A percentile compares a stretch with the other conserved stretches of the same genome.
phyloP scores from a whole-genome alignment of 495 filamentous ascomycete species.

The Jackrogersella multiformis region DNA sequence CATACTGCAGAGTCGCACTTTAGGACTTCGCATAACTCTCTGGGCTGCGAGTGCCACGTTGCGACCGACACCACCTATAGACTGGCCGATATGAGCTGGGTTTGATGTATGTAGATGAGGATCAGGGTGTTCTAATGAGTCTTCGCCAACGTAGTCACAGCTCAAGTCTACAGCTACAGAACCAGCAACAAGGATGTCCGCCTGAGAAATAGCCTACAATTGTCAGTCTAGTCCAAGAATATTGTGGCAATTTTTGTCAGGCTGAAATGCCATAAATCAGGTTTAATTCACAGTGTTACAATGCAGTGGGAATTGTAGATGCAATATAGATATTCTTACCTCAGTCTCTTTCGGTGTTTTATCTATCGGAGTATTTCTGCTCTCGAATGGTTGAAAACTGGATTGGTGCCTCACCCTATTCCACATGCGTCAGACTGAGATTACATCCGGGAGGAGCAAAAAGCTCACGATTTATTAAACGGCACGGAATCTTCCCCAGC shows the following conservation, averaged over 20 bases:
- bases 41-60: conserved; percentile 88
- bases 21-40: conserved; percentile 51
- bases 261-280: background rate
- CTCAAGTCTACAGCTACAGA: conserved; percentile 87
- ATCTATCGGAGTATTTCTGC: conserved; percentile 19
- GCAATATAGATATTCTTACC: conserved; percentile 38
- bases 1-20: conserved; percentile 74
- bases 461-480: conserved; percentile 42
- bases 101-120: conserved; percentile 86
- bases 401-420: conserved; percentile 36
- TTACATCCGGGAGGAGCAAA: conserved; percentile 20
- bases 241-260: background rate
- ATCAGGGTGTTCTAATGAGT: conserved; percentile 38
- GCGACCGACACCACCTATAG: conserved; percentile 91
- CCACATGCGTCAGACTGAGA: conserved; percentile 30
- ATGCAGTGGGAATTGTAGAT: background rate
- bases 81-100: conserved; percentile 78
- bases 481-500: conserved; percentile 28
- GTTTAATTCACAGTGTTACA: background rate
- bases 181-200: conserved; percentile 85
- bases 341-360: conserved; percentile 22
- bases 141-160: conserved; percentile 74
- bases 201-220: conserved; percentile 38
- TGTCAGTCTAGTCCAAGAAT: conserved; percentile 28
- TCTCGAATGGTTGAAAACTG: conserved; percentile 11